Evolutionary conservation across 2,329 filamentous ascomycete genomes (phyloP).

Genomic region (Nothophoma quercina): DNA sequence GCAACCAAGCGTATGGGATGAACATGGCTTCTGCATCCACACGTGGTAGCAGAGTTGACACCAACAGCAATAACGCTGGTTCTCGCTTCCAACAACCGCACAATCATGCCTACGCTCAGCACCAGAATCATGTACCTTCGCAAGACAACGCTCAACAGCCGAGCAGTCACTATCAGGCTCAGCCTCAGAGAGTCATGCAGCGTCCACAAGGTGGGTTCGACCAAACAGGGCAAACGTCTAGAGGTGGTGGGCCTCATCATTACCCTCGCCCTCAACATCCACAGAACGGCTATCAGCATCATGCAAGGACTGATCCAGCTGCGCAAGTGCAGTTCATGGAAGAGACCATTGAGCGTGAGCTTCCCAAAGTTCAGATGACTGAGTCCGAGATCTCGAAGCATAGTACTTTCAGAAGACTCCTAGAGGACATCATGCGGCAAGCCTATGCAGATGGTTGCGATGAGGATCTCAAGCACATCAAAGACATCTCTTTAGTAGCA

Average conservation of each 20-base stretch:
- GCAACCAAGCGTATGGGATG: constrained; percentile 14
- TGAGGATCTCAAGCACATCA: constrained; percentile 57
- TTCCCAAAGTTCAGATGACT: constrained; percentile 69
- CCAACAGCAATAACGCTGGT: constrained; percentile 7
- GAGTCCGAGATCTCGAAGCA: constrained; percentile 71
- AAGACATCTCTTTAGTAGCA: constrained; percentile 72
- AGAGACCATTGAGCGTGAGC: constrained; percentile 53
- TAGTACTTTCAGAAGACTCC: constrained; percentile 69
- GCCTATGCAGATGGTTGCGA: constrained; percentile 55
- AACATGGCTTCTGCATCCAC: constrained; percentile 4
- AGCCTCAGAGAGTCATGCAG: constrained; percentile 30
- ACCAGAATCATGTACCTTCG: constrained; percentile 3
- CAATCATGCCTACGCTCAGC: constrained; percentile 5
- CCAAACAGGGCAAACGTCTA: constrained; percentile 11
- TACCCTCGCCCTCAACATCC: constrained; percentile 26
- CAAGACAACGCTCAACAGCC: constrained; percentile 10
- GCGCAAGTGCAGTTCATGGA: constrained; percentile 55
- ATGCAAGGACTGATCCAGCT: constrained; percentile 35
- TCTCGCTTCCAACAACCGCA: constrained; percentile 19
- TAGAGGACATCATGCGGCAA: constrained; percentile 71
- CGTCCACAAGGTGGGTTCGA: constrained; percentile 25
- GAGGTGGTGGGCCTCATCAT: constrained; percentile 7
- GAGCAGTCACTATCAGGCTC: constrained; percentile 7
- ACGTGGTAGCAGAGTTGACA: constrained; percentile 21
- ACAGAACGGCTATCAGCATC: constrained; percentile 25